Evolutionary conservation across 805 yeast species (phyloP).

Genomic region (Blastobotrys americana): DNA sequence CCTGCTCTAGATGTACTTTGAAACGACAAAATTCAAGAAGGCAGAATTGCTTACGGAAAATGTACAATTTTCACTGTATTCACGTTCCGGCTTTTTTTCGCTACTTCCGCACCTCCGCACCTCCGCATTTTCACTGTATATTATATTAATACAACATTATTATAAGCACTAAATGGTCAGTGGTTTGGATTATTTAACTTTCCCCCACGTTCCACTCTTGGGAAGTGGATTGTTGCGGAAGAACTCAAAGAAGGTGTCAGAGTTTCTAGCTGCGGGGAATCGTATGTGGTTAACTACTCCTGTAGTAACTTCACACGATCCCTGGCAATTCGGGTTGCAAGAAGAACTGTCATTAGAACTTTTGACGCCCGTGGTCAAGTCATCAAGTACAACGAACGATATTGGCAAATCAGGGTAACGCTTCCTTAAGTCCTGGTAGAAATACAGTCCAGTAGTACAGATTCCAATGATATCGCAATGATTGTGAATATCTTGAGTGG

Average conservation of each 20-base stretch:
- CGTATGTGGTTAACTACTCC: neutral
- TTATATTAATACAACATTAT: too few species aligned
- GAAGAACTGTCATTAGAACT: neutral
- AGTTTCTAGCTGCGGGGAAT: slow-evolving; percentile 1
- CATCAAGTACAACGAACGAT: slow-evolving; percentile 3
- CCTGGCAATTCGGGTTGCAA: slow-evolving; percentile 2
- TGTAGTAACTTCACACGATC: neutral
- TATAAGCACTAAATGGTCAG: too few species aligned
- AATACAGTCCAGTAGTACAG: slow-evolving; percentile 3
- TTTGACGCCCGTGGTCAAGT: neutral
- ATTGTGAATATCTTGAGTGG: slow-evolving; percentile 4
- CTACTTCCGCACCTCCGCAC: too few species aligned
- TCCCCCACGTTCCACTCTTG: slow-evolving; percentile 2
- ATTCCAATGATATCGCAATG: slow-evolving; percentile 1
- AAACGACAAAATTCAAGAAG: too few species aligned
- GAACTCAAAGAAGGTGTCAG: slow-evolving; percentile 4
- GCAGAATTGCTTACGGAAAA: too few species aligned
- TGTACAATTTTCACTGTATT: too few species aligned
- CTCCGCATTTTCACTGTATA: too few species aligned
- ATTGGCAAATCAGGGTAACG: neutral
- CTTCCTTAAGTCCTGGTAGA: slow-evolving; percentile 2
- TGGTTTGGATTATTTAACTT: too few species aligned
- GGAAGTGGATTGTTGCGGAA: neutral
- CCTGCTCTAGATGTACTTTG: too few species aligned
- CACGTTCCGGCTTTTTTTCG: too few species aligned